Evolutionary conservation across 2,329 filamentous ascomycete genomes (phyloP), one percentile per base, ranked within the genome.

Genomic region (Alternaria sp.): DNA sequence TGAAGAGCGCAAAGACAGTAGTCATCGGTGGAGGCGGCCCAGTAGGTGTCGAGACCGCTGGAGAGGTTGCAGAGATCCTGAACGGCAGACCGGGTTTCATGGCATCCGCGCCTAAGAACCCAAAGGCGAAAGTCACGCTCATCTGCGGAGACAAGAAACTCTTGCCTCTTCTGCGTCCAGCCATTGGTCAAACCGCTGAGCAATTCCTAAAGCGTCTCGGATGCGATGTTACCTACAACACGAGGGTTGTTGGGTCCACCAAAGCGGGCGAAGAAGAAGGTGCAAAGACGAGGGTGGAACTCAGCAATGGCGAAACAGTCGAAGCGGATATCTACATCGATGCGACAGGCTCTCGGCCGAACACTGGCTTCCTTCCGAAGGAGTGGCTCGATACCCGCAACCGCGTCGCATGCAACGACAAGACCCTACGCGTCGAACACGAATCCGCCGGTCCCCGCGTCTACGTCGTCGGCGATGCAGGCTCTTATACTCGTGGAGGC

Each of bases 321-420:
- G 79, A 80, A 0, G 82, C 83, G 6, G 87, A 88, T 67, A 72
- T 87, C 55, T 88, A 86, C 73, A 84, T 89, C 63, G 82, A 84
- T 18, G 85, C 84, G 9, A 84, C 83, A 1, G 87, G 87, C 18
- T 82, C 81, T 10, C 76, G 78, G 15, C 86, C 86, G 0, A 88
- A 87, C 74, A 86, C 83, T 26, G 77, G 76, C 33, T 89, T 85
- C 72, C 78, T 89, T 2, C 86, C 87, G 2, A 73, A 77, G 14
- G 76, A 81, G 3, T 83, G 86, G 73, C 80, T 88, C 14, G 79
- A 83, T 63, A 76, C 76, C n/a, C 78, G 77, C 54, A 84, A 84
- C 44, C 84, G 82, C 69, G 83, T 89, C 23, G 79, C 79, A 26
- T 74, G 71, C 62, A 84, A 84, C n/a, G 80, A 87, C 58, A 70